Base-by-base conservation (phyloP, 2,329 filamentous ascomycete genomes). In the Tothia fuscella region DNA sequence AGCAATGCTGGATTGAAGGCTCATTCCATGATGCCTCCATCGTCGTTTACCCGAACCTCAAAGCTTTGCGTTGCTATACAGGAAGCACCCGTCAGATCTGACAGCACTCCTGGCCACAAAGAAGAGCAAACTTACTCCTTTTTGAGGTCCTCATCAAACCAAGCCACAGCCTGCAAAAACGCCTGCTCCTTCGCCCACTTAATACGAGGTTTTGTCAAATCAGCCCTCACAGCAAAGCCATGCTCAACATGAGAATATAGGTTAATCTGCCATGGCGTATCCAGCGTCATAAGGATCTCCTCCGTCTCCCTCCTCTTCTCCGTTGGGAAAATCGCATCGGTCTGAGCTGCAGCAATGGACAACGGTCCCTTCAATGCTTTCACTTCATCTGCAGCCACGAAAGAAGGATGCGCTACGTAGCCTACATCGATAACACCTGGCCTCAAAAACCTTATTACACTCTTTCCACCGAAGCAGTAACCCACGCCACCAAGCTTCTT, bases 101-200 rank as follows among this genome's bases (percentile, higher is more conserved):
- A 9, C 26, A 29, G 26, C n/a, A 9, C 26, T 29, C 26, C 26
- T 19, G 24, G 17, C 6, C 20, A 41, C 10, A 3, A 4, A 20
- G 16, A 32, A 6, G 6, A 6, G n/a, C 19, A 19, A 20, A 35
- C 39, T 35, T 21, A 33, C 30, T 32, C 21, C 22, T 42, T 38
- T 57, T 65, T 66, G 47, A 82, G 56, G 56, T 72, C 67, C 58
- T 78, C 67, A 50, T 82, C 71, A 50, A 93, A 87, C 85, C 85
- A 93, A 40, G 67, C 58, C 39, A 87, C 68, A 26, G 83, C 83
- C 67, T 91, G 85, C 48, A 70, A 53, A 56, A 91, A 91, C 4
- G 85, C 84, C 62, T 81, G 76, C 63, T 93, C 82, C 71, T 85
- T 88, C 28, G 82, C 79, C 52, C 72, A 89, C 57, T 72, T 76